phyloP scores from a whole-genome alignment of 1,284 basidiomycete species.

The Sporisorium graminicola region DNA sequence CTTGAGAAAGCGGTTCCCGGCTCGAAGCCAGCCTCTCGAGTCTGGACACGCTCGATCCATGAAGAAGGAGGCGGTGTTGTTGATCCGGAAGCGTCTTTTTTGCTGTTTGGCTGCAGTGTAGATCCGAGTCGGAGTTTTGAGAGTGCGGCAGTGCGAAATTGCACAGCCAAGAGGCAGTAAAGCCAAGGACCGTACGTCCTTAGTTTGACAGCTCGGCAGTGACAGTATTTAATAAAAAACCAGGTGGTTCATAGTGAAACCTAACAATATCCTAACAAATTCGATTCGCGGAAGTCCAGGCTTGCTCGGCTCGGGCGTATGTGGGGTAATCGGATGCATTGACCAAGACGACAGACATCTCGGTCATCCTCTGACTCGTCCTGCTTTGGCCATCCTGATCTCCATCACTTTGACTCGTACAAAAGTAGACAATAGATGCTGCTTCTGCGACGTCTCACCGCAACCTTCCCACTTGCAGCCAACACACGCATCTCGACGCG shows the following conservation, averaged over 20 bases:
- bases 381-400: too few relatives aligned
- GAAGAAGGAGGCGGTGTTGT: neutral
- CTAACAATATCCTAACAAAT: too few relatives aligned
- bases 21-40: too few relatives aligned
- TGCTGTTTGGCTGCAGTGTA: neutral
- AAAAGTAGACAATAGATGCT: neutral
- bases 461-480: too few relatives aligned
- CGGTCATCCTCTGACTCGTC: too few relatives aligned
- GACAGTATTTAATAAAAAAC: too few relatives aligned
- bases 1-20: too few relatives aligned
- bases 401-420: neutral
- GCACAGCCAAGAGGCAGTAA: too few relatives aligned
- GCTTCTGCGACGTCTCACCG: neutral
- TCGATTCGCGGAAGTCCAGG: too few relatives aligned
- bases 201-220: conserved; percentile 13
- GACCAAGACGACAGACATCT: too few relatives aligned
- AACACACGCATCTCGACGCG: neutral
- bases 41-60: neutral
- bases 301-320: neutral
- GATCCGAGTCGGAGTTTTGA: conserved; percentile 12
- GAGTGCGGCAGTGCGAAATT: neutral
- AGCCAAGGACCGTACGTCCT: too few relatives aligned
- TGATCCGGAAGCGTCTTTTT: neutral
- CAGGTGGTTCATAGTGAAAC: too few relatives aligned
- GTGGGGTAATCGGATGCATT: neutral